Evolutionary conservation across 1,139 yeast species (phyloP).

Genomic region (Kodamaea sp.): DNA sequence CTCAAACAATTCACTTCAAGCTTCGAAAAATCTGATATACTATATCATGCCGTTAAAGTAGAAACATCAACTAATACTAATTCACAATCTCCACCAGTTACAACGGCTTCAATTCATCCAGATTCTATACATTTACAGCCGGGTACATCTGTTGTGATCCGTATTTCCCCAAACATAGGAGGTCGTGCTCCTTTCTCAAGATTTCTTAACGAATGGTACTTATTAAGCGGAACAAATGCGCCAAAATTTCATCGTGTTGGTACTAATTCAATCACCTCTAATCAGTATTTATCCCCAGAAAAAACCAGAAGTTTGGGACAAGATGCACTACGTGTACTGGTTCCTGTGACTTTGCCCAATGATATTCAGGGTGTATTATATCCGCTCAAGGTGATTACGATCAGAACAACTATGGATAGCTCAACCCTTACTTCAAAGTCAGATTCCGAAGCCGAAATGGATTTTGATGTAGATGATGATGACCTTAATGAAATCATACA

Average conservation of each 20-base stretch:
- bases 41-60: slow-evolving; percentile 18
- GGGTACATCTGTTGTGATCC: slow-evolving; percentile 20
- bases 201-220: slow-evolving; percentile 35
- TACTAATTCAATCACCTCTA: slow-evolving; percentile 17
- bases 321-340: slow-evolving; percentile 4
- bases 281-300: slow-evolving; percentile 13
- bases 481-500: background rate
- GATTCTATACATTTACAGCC: slow-evolving; percentile 6
- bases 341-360: slow-evolving; percentile 27
- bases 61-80: background rate
- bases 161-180: slow-evolving; percentile 25
- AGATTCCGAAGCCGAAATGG: slow-evolving; percentile 3
- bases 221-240: slow-evolving; percentile 24
- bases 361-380: slow-evolving; percentile 29
- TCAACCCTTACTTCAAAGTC: background rate
- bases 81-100: slow-evolving; percentile 2
- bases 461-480: slow-evolving; percentile 2
- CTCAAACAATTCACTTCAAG: slow-evolving; percentile 17
- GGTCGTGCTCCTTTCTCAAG: slow-evolving; percentile 21
- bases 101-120: slow-evolving; percentile 2
- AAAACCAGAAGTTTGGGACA: slow-evolving; percentile 1
- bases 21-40: slow-evolving; percentile 14
- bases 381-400: slow-evolving; percentile 23
- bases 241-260: slow-evolving; percentile 18
- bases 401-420: slow-evolving; percentile 4